Percentiles rank a stretch among this genome's conserved stretches.
Evolutionary conservation across 768 basidiomycete species (phyloP).

Genomic region (Chiua virens): DNA sequence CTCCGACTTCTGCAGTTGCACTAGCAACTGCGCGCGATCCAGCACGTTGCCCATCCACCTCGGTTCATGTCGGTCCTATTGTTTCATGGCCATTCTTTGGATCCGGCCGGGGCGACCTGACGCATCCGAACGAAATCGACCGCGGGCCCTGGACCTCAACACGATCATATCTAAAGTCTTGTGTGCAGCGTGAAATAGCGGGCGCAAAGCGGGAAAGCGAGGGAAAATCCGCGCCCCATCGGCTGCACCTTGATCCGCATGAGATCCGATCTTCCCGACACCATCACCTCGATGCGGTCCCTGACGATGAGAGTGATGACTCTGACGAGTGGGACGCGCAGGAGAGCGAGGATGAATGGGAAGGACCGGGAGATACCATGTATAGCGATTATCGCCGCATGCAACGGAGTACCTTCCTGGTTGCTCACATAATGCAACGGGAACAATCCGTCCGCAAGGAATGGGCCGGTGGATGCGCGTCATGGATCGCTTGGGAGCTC

Average conservation of each 20-base stretch:
- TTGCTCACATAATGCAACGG: constrained; percentile 65
- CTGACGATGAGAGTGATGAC: constrained; percentile 73
- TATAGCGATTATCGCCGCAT: constrained; percentile 82
- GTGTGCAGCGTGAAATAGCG: constrained; percentile 66
- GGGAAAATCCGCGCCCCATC: constrained; percentile 73
- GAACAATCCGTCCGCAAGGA: constrained; percentile 65
- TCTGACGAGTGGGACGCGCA: constrained; percentile 78
- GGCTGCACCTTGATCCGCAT: constrained; percentile 77
- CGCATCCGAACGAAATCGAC: constrained; percentile 66
- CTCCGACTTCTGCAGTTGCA: background rate
- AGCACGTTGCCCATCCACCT: constrained; percentile 16
- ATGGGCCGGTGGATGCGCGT: constrained; percentile 68
- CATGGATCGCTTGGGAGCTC: constrained; percentile 57
- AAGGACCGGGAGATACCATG: constrained; percentile 71
- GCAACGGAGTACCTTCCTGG: constrained; percentile 76
- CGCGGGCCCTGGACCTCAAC: constrained; percentile 78
- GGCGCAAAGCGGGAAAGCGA: constrained; percentile 79
- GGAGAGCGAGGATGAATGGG: constrained; percentile 78
- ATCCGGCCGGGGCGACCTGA: constrained; percentile 72
- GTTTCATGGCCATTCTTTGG: constrained; percentile 93
- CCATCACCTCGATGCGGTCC: constrained; percentile 64
- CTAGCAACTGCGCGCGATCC: background rate
- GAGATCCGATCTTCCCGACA: constrained; percentile 72
- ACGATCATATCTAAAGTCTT: constrained; percentile 60
- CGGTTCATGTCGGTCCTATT: constrained; percentile 70